Conservation (phyloP, 2,329 filamentous ascomycete species). For the Pseudocercospora musae region DNA sequence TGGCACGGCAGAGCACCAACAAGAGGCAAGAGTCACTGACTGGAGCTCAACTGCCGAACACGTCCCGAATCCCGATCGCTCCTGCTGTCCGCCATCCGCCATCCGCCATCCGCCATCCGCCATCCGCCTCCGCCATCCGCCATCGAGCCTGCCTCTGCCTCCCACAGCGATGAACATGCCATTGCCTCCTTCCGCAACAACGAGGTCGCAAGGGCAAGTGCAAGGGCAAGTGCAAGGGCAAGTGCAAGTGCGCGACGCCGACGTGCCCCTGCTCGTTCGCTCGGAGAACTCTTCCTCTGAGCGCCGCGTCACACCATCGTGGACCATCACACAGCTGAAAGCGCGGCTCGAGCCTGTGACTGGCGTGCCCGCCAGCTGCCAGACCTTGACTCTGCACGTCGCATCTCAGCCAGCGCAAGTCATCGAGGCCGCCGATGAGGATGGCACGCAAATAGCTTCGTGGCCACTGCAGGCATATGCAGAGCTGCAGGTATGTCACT, state of each 20-base stretch:
- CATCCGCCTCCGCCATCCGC: too few relatives aligned
- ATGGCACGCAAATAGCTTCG: constrained; percentile 59
- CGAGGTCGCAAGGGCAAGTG: too few relatives aligned
- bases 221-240: too few relatives aligned
- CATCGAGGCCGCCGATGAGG: constrained; percentile 70
- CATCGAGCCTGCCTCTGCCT: too few relatives aligned
- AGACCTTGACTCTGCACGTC: constrained; percentile 70
- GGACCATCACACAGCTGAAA: constrained; percentile 82
- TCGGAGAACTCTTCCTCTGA: constrained; percentile 79
- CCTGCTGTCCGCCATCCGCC: too few relatives aligned
- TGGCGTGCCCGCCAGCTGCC: constrained; percentile 77
- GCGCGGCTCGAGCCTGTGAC: constrained; percentile 88
- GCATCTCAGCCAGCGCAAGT: constrained; percentile 60
- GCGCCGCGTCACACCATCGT: constrained; percentile 86
- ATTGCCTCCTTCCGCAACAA: too few relatives aligned
- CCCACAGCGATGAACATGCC: too few relatives aligned
- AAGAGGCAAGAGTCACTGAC: too few relatives aligned
- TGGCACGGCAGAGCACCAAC: not conserved
- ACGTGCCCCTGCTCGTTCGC: constrained; percentile 70
- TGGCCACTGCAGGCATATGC: constrained; percentile 72
- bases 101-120: too few relatives aligned
- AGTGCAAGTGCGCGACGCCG: too few relatives aligned
- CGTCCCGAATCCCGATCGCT: too few relatives aligned
- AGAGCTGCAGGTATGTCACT: constrained; percentile 70
- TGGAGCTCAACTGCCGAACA: constrained; percentile 2